Evolutionary conservation across 768 basidiomycete species (phyloP).

Genomic region (Boletus patriciae): DNA sequence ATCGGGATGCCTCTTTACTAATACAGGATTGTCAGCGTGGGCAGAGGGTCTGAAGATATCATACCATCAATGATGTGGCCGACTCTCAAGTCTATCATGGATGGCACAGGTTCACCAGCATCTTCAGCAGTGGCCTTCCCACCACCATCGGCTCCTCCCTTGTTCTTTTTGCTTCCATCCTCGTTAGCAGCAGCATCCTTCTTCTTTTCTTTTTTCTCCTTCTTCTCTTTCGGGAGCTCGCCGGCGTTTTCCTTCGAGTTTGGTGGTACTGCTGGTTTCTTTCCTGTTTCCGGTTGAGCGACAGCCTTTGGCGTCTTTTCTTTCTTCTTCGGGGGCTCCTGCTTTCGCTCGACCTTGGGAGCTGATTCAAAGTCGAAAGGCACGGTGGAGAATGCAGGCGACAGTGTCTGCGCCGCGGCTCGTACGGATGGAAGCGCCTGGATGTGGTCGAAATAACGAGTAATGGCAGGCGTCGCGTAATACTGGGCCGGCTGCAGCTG

Average conservation of each 20-base stretch:
- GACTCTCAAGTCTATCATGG: constrained; percentile 96
- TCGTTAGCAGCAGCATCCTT: constrained; percentile 49
- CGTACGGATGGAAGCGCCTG: constrained; percentile 70
- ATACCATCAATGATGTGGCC: constrained; percentile 89
- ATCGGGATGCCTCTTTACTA: constrained; percentile 95
- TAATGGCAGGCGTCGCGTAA: constrained; percentile 76
- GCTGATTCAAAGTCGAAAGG: constrained; percentile 73
- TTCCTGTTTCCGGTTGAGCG: constrained; percentile 25
- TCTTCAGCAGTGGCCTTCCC: constrained; percentile 51
- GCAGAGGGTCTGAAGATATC: constrained; percentile 21
- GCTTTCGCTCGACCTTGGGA: constrained; percentile 71
- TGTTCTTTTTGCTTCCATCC: constrained; percentile 42
- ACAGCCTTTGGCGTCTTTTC: constrained; percentile 50
- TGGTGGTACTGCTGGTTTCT: constrained; percentile 30
- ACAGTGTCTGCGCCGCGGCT: constrained; percentile 49
- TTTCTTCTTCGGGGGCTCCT: constrained; percentile 75
- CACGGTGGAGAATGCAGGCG: constrained; percentile 56
- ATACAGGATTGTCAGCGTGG: constrained; percentile 9
- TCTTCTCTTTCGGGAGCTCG: constrained; percentile 26
- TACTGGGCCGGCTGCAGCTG: constrained; percentile 70
- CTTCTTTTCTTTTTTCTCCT: constrained; percentile 51
- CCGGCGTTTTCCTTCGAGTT: constrained; percentile 42
- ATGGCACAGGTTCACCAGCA: constrained; percentile 81
- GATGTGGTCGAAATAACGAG: constrained; percentile 94
- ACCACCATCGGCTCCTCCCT: constrained; percentile 33